Evolutionary conservation across 768 basidiomycete genomes (phyloP).

Genomic region (Leucocoprinus leucothites): DNA sequence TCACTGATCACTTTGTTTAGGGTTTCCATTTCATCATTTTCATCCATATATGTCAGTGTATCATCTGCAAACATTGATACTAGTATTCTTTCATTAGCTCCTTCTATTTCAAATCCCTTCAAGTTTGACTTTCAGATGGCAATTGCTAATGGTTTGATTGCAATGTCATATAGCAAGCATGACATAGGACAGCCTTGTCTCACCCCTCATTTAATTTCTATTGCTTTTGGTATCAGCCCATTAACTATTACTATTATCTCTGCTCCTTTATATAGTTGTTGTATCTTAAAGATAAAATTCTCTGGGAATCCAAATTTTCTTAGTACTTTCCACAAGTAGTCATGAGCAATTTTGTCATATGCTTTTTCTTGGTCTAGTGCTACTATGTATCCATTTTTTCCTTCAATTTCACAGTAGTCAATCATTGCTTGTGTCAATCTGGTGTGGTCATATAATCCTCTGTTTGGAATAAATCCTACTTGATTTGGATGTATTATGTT

Average conservation of each 20-base stretch:
- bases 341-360: constrained; percentile 31
- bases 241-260: constrained; percentile 20
- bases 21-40: not conserved
- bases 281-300: constrained; percentile 23
- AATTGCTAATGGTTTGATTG: constrained; percentile 31
- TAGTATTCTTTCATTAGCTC: constrained; percentile 18
- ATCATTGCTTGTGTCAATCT: constrained; percentile 18
- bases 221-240: not conserved
- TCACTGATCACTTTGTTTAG: not conserved
- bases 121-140: constrained; percentile 25
- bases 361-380: constrained; percentile 36
- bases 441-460: constrained; percentile 30
- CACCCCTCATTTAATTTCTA: constrained; percentile 27
- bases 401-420: constrained; percentile 18
- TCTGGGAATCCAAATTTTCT: constrained; percentile 21
- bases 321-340: constrained; percentile 26
- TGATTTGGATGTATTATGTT: constrained; percentile 30
- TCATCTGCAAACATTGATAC: constrained; percentile 36
- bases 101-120: constrained; percentile 20
- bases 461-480: constrained; percentile 30
- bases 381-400: constrained; percentile 24
- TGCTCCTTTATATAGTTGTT: constrained; percentile 11
- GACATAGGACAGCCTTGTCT: constrained; percentile 35
- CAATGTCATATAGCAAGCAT: constrained; percentile 31
- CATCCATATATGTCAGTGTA: constrained; percentile 18